Conservation (phyloP, 2,329 filamentous ascomycete species). For the Aspergillus awamori region DNA sequence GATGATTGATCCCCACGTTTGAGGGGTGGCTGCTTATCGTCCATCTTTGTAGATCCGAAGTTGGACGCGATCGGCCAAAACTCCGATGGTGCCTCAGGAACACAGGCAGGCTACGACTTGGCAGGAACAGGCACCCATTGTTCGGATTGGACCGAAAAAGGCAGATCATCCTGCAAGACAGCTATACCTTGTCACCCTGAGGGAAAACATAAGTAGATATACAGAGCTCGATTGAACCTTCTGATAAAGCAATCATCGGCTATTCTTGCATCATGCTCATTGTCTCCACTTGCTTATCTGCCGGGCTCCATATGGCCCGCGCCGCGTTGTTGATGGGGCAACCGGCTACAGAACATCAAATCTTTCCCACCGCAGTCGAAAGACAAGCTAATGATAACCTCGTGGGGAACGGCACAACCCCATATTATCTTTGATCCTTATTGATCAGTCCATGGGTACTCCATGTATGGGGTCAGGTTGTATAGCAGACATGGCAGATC, state of each 20-base stretch:
- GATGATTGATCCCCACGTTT: background rate
- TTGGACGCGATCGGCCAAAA: constrained; percentile 1
- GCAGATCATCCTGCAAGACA: background rate
- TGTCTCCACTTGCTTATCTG: background rate
- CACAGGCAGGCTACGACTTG: background rate
- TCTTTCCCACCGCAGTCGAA: background rate
- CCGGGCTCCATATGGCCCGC: background rate
- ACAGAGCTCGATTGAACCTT: background rate
- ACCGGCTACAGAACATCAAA: constrained; percentile 19
- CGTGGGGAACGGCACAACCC: background rate
- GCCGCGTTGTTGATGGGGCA: constrained; percentile 24
- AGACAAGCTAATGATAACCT: constrained; percentile 1
- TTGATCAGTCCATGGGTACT: background rate
- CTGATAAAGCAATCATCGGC: background rate
- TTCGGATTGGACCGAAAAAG: background rate
- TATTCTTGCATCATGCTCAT: background rate
- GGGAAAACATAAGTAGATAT: background rate
- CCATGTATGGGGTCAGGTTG: background rate
- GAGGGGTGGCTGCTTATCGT: background rate
- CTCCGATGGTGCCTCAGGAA: constrained; percentile 1
- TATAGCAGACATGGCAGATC: constrained; percentile 29
- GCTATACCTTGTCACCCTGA: background rate
- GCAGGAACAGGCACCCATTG: background rate
- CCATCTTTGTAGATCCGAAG: background rate
- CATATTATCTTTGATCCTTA: background rate